Percentiles rank a stretch among this genome's conserved stretches.
phyloP scores from a whole-genome alignment of 306 rosid genomes.

The Vigna trinervia region DNA sequence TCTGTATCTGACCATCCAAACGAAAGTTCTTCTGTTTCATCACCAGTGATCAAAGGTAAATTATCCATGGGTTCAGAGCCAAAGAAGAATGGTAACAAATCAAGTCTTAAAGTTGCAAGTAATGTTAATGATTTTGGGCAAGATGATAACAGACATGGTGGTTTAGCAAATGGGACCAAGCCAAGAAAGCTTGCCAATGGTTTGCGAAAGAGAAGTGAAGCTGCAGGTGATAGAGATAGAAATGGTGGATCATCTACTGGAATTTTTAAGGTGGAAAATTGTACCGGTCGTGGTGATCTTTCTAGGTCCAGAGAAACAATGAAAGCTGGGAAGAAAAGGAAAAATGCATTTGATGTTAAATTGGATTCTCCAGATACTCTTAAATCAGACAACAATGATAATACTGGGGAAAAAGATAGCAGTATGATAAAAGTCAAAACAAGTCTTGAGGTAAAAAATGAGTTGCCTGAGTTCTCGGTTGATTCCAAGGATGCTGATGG shows the following conservation, averaged over 20 bases:
- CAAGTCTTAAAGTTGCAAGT: constrained; percentile 47
- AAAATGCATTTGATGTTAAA: constrained; percentile 51
- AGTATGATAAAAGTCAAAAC: constrained; percentile 50
- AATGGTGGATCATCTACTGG: constrained; percentile 49
- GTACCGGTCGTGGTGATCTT: constrained; percentile 46
- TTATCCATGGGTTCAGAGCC: constrained; percentile 44
- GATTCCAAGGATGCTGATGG: constrained; percentile 53
- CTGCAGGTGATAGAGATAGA: constrained; percentile 53
- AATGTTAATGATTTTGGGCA: constrained; percentile 50
- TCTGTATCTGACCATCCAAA: constrained; percentile 47
- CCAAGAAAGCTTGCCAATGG: constrained; percentile 58
- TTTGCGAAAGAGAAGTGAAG: constrained; percentile 59
- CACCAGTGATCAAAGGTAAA: constrained; percentile 58
- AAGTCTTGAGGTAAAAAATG: constrained; percentile 51
- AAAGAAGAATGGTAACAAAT: constrained; percentile 53
- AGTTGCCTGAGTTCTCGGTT: constrained; percentile 40
- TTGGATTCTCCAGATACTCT: constrained; percentile 51
- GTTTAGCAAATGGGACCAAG: constrained; percentile 60
- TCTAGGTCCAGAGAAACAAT: constrained; percentile 55
- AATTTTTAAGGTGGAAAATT: constrained; percentile 51
- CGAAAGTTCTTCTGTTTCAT: constrained; percentile 55
- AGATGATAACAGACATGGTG: constrained; percentile 53
- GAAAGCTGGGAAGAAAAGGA: constrained; percentile 60
- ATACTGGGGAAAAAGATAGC: constrained; percentile 58
- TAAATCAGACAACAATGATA: constrained; percentile 51